Evolutionary conservation across 306 rosid species (phyloP), one percentile per base, ranked within the genome.

Genomic region (Sesbania bispinosa): DNA sequence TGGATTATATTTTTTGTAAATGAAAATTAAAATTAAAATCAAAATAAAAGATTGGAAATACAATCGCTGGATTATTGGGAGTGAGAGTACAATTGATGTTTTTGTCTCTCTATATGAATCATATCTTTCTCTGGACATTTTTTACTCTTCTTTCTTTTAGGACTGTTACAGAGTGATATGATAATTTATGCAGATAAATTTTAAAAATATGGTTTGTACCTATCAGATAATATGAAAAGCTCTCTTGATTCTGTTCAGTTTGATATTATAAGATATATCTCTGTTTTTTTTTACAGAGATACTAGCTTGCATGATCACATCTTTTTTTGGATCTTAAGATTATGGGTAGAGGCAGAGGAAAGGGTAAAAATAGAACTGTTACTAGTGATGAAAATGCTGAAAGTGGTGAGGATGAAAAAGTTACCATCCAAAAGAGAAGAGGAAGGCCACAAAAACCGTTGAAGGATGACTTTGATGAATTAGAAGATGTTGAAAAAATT

Each of bases 281-380:
- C 69, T 11, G 16, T 14, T 6, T 13, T 14, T 4, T 45, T 26
- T 13, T 14, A 76, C 88, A 81, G 87, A 61, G 46, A 69, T 58
- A 58, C 67, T 73, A 13, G 21, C 46, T 73, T 84, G 85, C 67
- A 41, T 73, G 84, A 77, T 21, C 78, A 32, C 30, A 65, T 65
- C 23, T 71, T 64, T 8, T 42, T 69, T 71, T 74, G 79, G 73
- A 41, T 50, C 82, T 26, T 69, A 21, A 62, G 72, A 77, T 41
- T 6, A 79, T 84, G 88, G 88, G 85, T 53, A 78, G 85, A 71
- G 85, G 81, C 3, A 84, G 88, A 75, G 85, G 85, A 64, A 84
- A 74, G 77, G 79, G 81, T 32, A 81, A 81, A 67, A 84, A 78
- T 68, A 29, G 66, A 53, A 65, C 57, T 29, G 30, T 71, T 18